Conservation (phyloP, 495 filamentous ascomycete genomes). For the Talaromyces stipitatus region DNA sequence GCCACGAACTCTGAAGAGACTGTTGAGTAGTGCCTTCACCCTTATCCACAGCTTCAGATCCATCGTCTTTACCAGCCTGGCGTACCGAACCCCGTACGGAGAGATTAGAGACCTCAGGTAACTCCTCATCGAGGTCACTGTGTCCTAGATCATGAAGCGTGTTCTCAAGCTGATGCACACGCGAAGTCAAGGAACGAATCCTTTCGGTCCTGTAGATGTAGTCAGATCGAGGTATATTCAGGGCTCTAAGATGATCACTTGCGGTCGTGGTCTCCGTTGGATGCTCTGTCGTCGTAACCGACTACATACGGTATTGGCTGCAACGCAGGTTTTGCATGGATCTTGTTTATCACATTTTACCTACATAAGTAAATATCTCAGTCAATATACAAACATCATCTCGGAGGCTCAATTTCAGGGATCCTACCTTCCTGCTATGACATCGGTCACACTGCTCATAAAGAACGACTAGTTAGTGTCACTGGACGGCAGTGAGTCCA, state of each 20-base stretch:
- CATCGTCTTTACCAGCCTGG: background rate
- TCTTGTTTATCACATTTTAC: background rate
- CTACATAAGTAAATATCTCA: background rate
- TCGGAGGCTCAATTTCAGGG: background rate
- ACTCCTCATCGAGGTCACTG: background rate
- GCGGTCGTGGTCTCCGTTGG: background rate
- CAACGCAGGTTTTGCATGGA: slow-evolving; percentile 3
- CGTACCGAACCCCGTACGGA: background rate
- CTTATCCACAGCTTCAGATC: background rate
- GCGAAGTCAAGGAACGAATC: background rate
- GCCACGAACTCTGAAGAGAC: too few species aligned
- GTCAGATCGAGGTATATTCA: background rate
- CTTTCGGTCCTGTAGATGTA: background rate
- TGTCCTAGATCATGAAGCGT: background rate
- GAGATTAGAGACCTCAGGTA: background rate
- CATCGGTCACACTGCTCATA: background rate
- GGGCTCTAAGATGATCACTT: background rate
- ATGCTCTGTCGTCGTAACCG: background rate
- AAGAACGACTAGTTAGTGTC: background rate
- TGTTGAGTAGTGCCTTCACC: background rate
- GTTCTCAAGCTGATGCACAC: background rate
- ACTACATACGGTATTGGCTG: background rate
- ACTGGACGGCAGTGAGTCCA: background rate
- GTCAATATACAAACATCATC: background rate
- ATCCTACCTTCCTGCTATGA: background rate